Base-by-base conservation (phyloP, 148 eudicot genomes). In the Gaultheria prostrata region DNA sequence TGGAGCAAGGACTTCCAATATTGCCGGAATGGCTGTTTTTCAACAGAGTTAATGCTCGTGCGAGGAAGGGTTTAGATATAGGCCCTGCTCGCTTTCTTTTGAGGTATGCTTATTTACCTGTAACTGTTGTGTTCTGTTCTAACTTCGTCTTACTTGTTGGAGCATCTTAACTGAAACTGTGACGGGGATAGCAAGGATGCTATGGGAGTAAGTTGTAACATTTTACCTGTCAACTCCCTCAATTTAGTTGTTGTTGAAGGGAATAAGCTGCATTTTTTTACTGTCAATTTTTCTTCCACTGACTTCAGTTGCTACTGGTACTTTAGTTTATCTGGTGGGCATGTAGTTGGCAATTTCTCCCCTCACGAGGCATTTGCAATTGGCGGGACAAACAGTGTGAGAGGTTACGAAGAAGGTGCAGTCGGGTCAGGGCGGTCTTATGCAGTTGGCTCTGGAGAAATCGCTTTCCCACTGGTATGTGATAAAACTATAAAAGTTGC, bases 311-410 rank as follows among this genome's bases (percentile, higher is more conserved):
- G 3, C 67, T 51, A 49, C 50, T 75, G 70, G 8, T 77, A 30
- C 84, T 77, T 90, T 67, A 97, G 99, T 89, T 82, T 95, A 82
- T 93, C 96, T 75, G 99, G 99, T 28, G 99, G 98, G 32, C 92
- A 97, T 73, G 96, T 97, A 85, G 90, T 92, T 74, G 99, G 99
- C 48, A 97, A 95, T 83, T 97, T 97, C 81, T 91, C 98, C 67
- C 99, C 99, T 26, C 98, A 97, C 84, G 99, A 97, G 92, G 99
- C 98, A 87, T 97, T 97, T 91, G 92, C 94, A 32, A 92, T 97
- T 80, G 99, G 99, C 79, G 99, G 99, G 85, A 97, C 99, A 56
- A 97, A 97, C 85, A 97, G 99, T 82, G 98, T 97, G 79, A 90
- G 99, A 87, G 98, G 99, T 43, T 95, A 97, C 84, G 98, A 97